Base-by-base conservation (phyloP, 805 yeast species). In the Yarrowia divulgata region DNA sequence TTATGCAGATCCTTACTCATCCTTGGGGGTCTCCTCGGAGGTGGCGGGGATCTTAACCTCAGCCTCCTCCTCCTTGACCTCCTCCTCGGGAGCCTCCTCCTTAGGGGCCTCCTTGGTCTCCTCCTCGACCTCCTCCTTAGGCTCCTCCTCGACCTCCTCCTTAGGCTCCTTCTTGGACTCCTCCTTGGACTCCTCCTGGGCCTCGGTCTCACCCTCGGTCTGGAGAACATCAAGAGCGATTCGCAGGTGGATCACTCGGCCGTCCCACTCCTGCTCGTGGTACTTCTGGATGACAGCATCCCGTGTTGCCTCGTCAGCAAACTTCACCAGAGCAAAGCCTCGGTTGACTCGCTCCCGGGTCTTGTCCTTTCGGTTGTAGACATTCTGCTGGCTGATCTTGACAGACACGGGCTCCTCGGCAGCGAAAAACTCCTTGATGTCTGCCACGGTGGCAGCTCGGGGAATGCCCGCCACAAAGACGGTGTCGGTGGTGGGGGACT, bases 211-310 rank as follows among this genome's bases (percentile, higher is more conserved):
- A 29, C 39, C 69, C 40, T 66, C 70, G 19, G 62, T 39, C 55
- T 68, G 68, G 19, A 55, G 43, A 35, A 55, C 58, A 23, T 58
- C 69, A 71, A 90, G 84, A 23, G 97, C 97, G 73, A 88, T 84
- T 57, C 84, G 80, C 70, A 93, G 80, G 63, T 82, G 82, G 77
- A 90, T 85, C 64, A 60, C 66, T 37, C 68, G 55, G 23, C 90
- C 97, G 71, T 86, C 85, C 73, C 89, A 80, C 67, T 82, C 84
- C 74, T 82, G 83, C 67, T 92, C 96, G 72, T 89, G 84, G 78
- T 88, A 87, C 74, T 86, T 85, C 45, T 83, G 86, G 71, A 91
- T 85, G n/a, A 97, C 97, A 76, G 82, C 80, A 74, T 84, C 79
- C 75, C 91, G 97, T 50, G 83, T 82, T 55, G 85, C 89, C 73